Percentiles rank a stretch among this genome's conserved stretches.
phyloP scores from a whole-genome alignment of 306 rosid genomes.

The Canavalia ensiformis region DNA sequence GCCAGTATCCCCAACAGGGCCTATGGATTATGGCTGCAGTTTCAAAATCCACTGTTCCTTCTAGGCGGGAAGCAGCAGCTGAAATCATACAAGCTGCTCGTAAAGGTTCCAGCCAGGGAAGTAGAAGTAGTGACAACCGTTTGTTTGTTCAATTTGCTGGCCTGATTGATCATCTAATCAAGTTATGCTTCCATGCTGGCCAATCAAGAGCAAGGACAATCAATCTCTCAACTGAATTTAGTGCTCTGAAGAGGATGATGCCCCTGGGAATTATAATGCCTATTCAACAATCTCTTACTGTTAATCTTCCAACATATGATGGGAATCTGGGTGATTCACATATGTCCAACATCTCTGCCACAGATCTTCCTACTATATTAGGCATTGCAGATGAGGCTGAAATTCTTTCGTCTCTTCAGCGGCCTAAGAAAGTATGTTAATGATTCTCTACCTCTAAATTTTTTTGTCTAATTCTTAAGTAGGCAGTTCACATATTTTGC shows the following conservation, averaged over 20 bases:
- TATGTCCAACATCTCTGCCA: conserved; percentile 69
- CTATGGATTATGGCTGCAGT: conserved; percentile 99
- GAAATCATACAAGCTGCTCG: conserved; percentile 94
- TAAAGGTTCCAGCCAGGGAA: conserved; percentile 76
- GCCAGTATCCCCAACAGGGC: conserved; percentile 89
- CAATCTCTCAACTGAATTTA: conserved; percentile 87
- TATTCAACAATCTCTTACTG: conserved; percentile 85
- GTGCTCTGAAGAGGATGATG: conserved; percentile 97
- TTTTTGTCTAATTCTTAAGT: conserved; percentile 33
- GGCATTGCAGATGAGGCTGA: conserved; percentile 98
- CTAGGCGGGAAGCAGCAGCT: conserved; percentile 94
- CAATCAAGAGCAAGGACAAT: conserved; percentile 83
- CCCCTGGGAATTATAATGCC: conserved; percentile 98
- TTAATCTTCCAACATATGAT: conserved; percentile 84
- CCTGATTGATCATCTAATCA: conserved; percentile 89
- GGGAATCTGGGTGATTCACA: conserved; percentile 68
- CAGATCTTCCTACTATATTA: conserved; percentile 90
- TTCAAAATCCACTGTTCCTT: conserved; percentile 92
- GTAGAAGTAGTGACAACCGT: conserved; percentile 73
- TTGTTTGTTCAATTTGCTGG: conserved; percentile 90
- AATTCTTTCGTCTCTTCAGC: conserved; percentile 96
- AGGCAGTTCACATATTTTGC: conserved; percentile 28
- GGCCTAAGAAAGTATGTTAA: conserved; percentile 83
- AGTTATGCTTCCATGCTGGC: conserved; percentile 91
- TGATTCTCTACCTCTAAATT: conserved; percentile 42